Conservation (phyloP, 1,139 yeast species). For the Blastobotrys illinoisensis region DNA sequence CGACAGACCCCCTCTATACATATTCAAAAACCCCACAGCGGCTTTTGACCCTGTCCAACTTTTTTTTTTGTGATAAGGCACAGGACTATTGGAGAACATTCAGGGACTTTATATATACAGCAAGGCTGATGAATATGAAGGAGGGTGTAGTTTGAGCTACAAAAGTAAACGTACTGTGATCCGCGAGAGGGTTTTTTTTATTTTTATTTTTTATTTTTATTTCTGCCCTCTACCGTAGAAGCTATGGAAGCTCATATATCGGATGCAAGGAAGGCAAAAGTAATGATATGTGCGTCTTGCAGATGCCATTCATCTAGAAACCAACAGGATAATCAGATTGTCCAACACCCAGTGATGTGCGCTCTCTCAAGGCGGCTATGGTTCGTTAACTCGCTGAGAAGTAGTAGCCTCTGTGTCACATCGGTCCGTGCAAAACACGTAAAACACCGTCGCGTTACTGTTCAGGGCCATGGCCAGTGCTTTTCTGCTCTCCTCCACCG, state of each 20-base stretch:
- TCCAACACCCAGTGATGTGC: neutral
- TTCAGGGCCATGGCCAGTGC: neutral
- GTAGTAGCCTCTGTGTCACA: neutral
- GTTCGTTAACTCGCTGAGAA: neutral
- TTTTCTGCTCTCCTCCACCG: neutral
- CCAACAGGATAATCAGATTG: neutral
- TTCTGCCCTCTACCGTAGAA: neutral
- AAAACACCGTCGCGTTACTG: too few species aligned
- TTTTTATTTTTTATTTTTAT: neutral
- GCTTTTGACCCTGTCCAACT: neutral
- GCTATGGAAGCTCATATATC: neutral
- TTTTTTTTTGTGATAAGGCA: neutral
- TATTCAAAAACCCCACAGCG: neutral
- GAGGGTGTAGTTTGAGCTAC: neutral
- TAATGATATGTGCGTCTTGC: neutral
- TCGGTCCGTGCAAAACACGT: neutral
- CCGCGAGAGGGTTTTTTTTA: neutral
- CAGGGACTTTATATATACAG: neutral
- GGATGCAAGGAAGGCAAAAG: neutral
- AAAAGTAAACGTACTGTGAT: neutral
- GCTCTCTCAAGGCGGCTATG: neutral
- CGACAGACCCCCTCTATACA: neutral
- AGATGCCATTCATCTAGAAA: neutral
- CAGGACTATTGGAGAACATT: neutral
- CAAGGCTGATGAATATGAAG: neutral